These are phyloP conservation scores for Hyaloscypha variabilis DNA, from an alignment of 495 filamentous ascomycete genomes.

Conservation along the genomic window DNA sequence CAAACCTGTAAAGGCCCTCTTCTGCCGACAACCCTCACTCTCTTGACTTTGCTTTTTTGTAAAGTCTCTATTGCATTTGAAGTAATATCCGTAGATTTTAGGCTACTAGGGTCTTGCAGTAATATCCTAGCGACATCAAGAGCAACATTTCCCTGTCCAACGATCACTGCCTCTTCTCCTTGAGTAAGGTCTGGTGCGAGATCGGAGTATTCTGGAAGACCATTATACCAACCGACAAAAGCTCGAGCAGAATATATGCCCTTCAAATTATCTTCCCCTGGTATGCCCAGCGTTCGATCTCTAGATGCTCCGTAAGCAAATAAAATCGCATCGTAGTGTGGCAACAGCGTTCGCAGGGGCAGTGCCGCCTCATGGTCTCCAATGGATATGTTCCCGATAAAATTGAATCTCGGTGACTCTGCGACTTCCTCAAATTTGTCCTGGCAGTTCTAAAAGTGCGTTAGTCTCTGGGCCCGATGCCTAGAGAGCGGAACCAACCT, in stretches of 20 bases:
- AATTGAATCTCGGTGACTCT: conserved; percentile 77
- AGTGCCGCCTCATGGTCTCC: conserved; percentile 63
- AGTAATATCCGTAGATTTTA: conserved; percentile 85
- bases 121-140: conserved; percentile 91
- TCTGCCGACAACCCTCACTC: conserved; percentile 82
- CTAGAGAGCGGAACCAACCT: conserved; percentile 56
- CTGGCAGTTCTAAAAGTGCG: conserved; percentile 78
- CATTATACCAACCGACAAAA: conserved; percentile 99
- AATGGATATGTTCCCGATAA: conserved; percentile 86
- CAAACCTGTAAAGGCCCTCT: conserved; percentile 82
- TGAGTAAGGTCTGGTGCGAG: conserved; percentile 75
- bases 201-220: conserved; percentile 79
- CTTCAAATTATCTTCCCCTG: conserved; percentile 70
- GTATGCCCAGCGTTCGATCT: conserved; percentile 77
- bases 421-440: conserved; percentile 92
- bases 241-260: conserved; percentile 88
- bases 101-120: conserved; percentile 66
- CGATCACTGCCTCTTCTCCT: conserved; percentile 83
- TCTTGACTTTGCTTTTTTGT: conserved; percentile 70
- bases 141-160: conserved; percentile 96
- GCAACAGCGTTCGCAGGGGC: conserved; percentile 66
- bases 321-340: conserved; percentile 89
- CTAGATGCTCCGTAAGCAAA: conserved; percentile 91
- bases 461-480: conserved; percentile 6
- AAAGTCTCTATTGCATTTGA: conserved; percentile 78